phyloP scores from a whole-genome alignment of 768 basidiomycete species.

The Pleurotus djamor region DNA sequence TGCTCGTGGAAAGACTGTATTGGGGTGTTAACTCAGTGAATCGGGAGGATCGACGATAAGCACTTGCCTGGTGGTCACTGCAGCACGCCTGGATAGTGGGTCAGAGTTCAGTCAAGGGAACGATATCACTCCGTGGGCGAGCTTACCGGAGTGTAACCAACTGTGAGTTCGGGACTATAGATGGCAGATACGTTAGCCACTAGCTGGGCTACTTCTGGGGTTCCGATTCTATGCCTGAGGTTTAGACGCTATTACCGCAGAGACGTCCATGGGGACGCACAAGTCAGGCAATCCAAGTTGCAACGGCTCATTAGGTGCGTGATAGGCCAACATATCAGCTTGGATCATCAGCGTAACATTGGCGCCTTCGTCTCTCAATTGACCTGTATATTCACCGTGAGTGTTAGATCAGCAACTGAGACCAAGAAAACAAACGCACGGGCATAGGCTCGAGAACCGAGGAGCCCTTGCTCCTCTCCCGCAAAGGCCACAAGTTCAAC shows the following conservation, averaged over 20 bases:
- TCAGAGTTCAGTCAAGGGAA: not conserved
- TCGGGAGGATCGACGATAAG: not conserved
- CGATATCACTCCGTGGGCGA: not conserved
- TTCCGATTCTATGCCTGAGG: constrained; percentile 59
- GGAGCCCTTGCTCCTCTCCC: constrained; percentile 89
- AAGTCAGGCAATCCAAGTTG: constrained; percentile 79
- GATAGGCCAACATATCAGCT: constrained; percentile 92
- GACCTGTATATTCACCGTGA: constrained; percentile 31
- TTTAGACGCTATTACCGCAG: not conserved
- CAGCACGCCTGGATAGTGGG: constrained; percentile 63
- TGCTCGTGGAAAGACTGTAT: constrained; percentile 73
- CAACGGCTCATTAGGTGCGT: constrained; percentile 69
- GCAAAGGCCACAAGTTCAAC: constrained; percentile 85
- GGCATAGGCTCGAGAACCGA: constrained; percentile 79
- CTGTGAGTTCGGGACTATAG: constrained; percentile 77
- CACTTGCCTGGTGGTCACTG: constrained; percentile 80
- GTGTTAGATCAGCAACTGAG: not conserved
- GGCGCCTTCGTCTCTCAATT: constrained; percentile 53
- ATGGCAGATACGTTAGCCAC: constrained; percentile 73
- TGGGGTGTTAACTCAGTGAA: not conserved
- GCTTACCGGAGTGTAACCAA: constrained; percentile 63
- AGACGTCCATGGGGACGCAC: constrained; percentile 36
- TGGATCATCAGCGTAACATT: constrained; percentile 85
- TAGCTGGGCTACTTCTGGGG: constrained; percentile 72
- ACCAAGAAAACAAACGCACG: constrained; percentile 46